Percentiles rank a stretch among this genome's conserved stretches.
phyloP scores from a whole-genome alignment of 768 basidiomycete species.

The Symmetrospora coprosmae region DNA sequence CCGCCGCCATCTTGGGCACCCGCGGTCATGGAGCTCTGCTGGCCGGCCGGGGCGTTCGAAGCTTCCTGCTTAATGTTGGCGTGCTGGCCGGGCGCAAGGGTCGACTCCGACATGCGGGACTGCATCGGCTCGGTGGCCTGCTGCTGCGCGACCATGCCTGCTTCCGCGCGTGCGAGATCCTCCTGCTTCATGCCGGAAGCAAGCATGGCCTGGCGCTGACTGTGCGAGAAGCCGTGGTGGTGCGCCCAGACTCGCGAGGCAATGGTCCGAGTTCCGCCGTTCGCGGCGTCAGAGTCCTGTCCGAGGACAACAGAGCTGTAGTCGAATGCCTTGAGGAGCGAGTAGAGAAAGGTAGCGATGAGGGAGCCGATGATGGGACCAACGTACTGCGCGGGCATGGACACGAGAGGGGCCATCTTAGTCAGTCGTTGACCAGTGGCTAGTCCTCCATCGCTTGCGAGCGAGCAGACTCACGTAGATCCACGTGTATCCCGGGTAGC shows the following conservation, averaged over 20 bases:
- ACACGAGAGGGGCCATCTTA: no score
- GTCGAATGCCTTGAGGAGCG: slow-evolving; percentile 24
- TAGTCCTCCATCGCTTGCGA: no score
- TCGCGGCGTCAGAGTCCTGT: slow-evolving; percentile 8
- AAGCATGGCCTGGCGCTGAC: slow-evolving; percentile 14
- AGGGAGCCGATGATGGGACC: slow-evolving; percentile 21
- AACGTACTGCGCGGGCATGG: no score
- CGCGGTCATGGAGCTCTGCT: no score
- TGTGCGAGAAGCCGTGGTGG: neutral
- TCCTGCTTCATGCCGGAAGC: slow-evolving; percentile 5
- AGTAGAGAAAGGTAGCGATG: slow-evolving; percentile 17
- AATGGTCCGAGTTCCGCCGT: neutral
- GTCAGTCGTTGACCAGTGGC: no score
- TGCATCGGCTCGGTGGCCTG: no score
- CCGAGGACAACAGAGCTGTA: slow-evolving; percentile 21
- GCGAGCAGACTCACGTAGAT: no score
- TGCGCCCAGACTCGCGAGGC: neutral
- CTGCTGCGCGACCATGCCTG: neutral
- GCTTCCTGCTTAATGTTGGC: no score
- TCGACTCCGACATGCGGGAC: no score
- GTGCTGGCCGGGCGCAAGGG: no score
- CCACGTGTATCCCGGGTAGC: slow-evolving; percentile 27
- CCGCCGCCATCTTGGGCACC: slow-evolving; percentile 2
- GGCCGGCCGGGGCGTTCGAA: no score
- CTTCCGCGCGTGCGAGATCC: slow-evolving; percentile 10